These are phyloP conservation scores for Globisporangium uncinulatum DNA, from an alignment of 352 stramenopile genomes.

Conservation along the genomic window DNA sequence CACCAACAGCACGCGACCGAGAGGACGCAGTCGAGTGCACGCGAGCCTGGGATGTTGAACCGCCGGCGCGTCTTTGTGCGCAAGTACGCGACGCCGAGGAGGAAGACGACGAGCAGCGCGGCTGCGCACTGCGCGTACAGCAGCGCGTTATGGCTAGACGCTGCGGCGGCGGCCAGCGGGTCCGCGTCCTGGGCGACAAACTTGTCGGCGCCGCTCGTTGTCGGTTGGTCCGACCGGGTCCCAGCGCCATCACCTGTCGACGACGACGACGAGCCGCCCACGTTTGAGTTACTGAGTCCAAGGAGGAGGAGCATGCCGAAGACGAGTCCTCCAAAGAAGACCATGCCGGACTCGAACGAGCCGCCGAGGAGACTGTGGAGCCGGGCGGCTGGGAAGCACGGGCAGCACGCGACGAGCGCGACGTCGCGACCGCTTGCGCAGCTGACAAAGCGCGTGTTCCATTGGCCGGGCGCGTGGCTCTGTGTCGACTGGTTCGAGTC, in stretches of 20 bases:
- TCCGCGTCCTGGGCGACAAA: conserved; percentile 2
- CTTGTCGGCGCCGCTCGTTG: not conserved
- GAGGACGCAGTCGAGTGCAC: conserved; percentile 25
- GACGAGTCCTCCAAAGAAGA: conserved; percentile 37
- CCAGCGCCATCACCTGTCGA: not conserved
- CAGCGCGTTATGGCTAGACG: no score
- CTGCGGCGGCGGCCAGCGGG: no score
- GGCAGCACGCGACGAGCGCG: conserved; percentile 21
- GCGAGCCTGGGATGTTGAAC: conserved; percentile 37
- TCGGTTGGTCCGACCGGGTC: not conserved
- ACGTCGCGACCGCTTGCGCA: conserved; percentile 4
- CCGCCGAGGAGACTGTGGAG: conserved; percentile 30
- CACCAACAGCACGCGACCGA: conserved; percentile 49
- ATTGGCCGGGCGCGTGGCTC: conserved; percentile 3
- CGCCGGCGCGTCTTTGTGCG: conserved; percentile 29
- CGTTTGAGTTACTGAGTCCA: conserved; percentile 22
- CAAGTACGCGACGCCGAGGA: conserved; percentile 35
- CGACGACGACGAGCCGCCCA: not conserved
- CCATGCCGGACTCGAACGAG: conserved; percentile 30
- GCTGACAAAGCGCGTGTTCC: conserved; percentile 4
- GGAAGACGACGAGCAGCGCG: conserved; percentile 23
- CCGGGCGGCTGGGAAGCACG: conserved; percentile 34
- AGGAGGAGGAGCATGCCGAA: conserved; percentile 30
- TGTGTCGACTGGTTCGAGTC: conserved; percentile 12
- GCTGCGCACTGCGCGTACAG: conserved; percentile 14